Evolutionary conservation across 2,329 filamentous ascomycete species (phyloP), one percentile per base, ranked within the genome.

Genomic region (Aspergillus fumigatiaffinis): DNA sequence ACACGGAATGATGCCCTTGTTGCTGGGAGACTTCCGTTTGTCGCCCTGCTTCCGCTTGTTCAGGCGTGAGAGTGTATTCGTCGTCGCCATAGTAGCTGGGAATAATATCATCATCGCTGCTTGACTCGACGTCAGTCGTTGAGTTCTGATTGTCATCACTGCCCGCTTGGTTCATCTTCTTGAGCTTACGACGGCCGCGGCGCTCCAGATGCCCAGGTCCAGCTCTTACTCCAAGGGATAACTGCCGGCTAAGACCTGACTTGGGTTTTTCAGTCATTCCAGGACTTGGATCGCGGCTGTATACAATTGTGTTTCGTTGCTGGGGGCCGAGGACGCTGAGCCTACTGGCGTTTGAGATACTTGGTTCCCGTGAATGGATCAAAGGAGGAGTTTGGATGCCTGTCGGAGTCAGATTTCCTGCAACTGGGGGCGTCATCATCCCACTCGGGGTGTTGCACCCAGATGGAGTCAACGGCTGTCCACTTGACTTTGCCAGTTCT

Each of bases 381-480:
- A 68, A 60, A 26, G 69, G 66, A 28, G 76, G 73, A 5, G 76
- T 71, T 29, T 71, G 73, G 47, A 66, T 55, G 4, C 64, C 67
- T 3, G 65, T 64, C 12, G 68, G 66, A 3, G 68, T 70, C 35
- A 62, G 28, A 1, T 59, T 69, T 14, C 63, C 64, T 3, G 57
- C 62, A 51, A 66, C 63, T 1, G 66, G 68, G 2, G 71, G 66
- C 32, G 69, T 72, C 42, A 63, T 47, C 1, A 61, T 68, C 25
- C 75, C 75, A 53, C 68, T 74, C 23, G 77, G 75, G 1, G 76
- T 76, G 50, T 73, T 75, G 59, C 73, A 76, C 20, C 77, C 76
- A 48, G 76, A 77, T 26, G 73, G 65, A 3, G 75, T 73, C 5
- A 72, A 71, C 20, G 65, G 61, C 23, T 68, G 68, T 8, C 64